A percentile compares a stretch with the other conserved stretches of the same genome.
Conservation (phyloP, 1,284 basidiomycete species). For the Bjerkandera adusta region DNA sequence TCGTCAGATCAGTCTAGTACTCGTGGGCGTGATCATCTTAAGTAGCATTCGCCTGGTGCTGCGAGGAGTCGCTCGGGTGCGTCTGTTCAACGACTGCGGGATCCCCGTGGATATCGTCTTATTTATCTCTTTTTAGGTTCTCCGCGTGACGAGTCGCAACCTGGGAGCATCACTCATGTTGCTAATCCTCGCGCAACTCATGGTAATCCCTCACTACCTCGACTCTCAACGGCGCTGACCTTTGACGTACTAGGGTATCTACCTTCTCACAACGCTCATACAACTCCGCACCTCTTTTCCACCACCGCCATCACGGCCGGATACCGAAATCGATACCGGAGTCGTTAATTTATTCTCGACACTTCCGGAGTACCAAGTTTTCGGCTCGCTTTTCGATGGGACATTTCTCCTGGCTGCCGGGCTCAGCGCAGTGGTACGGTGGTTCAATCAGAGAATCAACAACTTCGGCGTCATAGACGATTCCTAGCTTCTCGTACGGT, state of each 20-base stretch:
- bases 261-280: slow-evolving; percentile 73
- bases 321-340: slow-evolving; percentile 21
- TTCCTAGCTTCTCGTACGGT: too few species aligned
- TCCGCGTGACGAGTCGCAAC: slow-evolving; percentile 64
- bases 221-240: background rate
- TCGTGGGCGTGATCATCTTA: slow-evolving; percentile 73
- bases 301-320: slow-evolving; percentile 36
- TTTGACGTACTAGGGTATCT: slow-evolving; percentile 56
- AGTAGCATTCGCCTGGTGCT: slow-evolving; percentile 68
- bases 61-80: slow-evolving; percentile 59
- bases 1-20: slow-evolving; percentile 63
- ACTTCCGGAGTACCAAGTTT: slow-evolving; percentile 70
- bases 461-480: slow-evolving; percentile 14
- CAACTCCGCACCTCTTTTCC: slow-evolving; percentile 78
- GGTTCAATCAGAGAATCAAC: slow-evolving; percentile 38
- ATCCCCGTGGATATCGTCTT: background rate
- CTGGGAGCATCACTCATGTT: slow-evolving; percentile 70
- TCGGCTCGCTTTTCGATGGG: slow-evolving; percentile 71
- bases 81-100: slow-evolving; percentile 24
- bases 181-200: slow-evolving; percentile 71
- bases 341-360: slow-evolving; percentile 64
- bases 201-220: slow-evolving; percentile 45
- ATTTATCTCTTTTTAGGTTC: slow-evolving; percentile 35
- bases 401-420: slow-evolving; percentile 60
- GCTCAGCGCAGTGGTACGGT: slow-evolving; percentile 44